Evolutionary conservation across 1,139 yeast species (phyloP).

Genomic region (Lodderomyces oxycetoniae): DNA sequence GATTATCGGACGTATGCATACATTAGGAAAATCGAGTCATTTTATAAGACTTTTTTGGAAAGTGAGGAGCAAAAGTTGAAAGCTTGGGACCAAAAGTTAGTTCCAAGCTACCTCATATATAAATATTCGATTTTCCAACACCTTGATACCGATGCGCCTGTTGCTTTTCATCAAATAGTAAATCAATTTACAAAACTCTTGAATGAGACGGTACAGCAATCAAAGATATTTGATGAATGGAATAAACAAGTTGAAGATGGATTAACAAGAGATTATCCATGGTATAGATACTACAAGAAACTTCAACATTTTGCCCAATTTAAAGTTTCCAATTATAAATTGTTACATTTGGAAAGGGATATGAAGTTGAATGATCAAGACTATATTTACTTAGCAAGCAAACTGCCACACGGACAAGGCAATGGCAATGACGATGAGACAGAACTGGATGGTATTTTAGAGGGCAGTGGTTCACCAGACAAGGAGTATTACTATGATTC

Average conservation of each 20-base stretch:
- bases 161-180: constrained; percentile 20
- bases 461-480: constrained; percentile 3
- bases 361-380: constrained; percentile 24
- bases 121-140: constrained; percentile 23
- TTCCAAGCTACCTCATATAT: constrained; percentile 21
- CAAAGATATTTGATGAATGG: constrained; percentile 32
- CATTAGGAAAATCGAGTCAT: constrained; percentile 18
- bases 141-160: constrained; percentile 15
- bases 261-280: constrained; percentile 60
- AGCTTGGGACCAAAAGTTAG: constrained; percentile 21
- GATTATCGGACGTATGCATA: constrained; percentile 26
- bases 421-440: background rate
- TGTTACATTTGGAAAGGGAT: constrained; percentile 46
- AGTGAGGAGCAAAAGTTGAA: constrained; percentile 14
- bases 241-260: constrained; percentile 39
- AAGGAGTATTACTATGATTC: constrained; percentile 12
- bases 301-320: constrained; percentile 54
- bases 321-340: constrained; percentile 49
- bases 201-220: constrained; percentile 14
- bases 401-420: constrained; percentile 1
- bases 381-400: constrained; percentile 17
- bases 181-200: constrained; percentile 17
- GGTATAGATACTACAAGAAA: constrained; percentile 61
- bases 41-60: constrained; percentile 17
- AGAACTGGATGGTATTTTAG: constrained; percentile 2